Evolutionary conservation across 1,139 yeast species (phyloP), one percentile per base, ranked within the genome.

Genomic region (Yamadazyma atlantica): DNA sequence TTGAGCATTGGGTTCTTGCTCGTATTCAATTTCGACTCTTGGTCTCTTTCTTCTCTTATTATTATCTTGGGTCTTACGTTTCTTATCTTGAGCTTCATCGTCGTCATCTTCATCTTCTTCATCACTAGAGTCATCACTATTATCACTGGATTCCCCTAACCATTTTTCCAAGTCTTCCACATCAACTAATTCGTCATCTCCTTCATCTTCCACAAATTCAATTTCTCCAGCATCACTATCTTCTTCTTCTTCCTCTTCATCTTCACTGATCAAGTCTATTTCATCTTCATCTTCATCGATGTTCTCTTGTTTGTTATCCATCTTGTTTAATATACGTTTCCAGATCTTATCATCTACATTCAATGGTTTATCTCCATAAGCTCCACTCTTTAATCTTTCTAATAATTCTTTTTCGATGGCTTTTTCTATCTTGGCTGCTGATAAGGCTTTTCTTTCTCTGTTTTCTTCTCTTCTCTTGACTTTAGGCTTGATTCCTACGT

Each of bases 361-460:
- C 57, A 92, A 73, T 41, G 98, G 98, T 61, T 90, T 87, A 57
- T 92, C 97, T 46, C 98, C 98, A 57, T 92, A 92, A 5, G 97
- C 97, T 45, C 98, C 98, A 60, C 92, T 82, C 79, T 92, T 92
- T 54, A 92, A 78, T 66, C 98, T 81, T 39, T 90, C 96, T 54
- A 92, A 73, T 49, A 92, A 75, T 64, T 92, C 98, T 67, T 88
- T 88, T 64, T 92, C 98, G 51, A 92, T 92, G 10, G 96, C 88
- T 68, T 88, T 89, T 62, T 92, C 98, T 52, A 92, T 86, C 71
- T 86, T 86, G 24, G 98, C 98, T 15, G 98, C 97, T 11, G 89
- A 88, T 47, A 92, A 71, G 0, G 98, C 98, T 67, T 92, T 92
- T 60, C 98, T 78, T 65, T 92, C 98, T 62, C 98, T 76, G 45